A percentile compares a stretch with the other conserved stretches of the same genome.
These are phyloP conservation scores for Aspergillus sclerotioniger DNA, from an alignment of 495 filamentous ascomycete species.

Conservation along the genomic window DNA sequence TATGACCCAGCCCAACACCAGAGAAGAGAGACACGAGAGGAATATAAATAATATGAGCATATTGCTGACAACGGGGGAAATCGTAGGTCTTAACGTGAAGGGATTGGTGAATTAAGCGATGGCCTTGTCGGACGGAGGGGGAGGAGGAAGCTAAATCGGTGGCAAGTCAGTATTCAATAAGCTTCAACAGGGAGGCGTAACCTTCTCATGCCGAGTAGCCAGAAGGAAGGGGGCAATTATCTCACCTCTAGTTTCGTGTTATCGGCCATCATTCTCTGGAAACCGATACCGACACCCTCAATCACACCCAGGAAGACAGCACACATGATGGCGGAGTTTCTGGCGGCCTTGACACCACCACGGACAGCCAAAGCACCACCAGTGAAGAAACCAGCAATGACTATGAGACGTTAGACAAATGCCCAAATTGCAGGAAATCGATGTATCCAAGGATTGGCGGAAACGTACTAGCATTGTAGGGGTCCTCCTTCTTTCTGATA, in stretches of 20 bases:
- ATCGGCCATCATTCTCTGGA: constrained; percentile 94
- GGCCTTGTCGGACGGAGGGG: constrained; percentile 44
- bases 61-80: constrained; percentile 22
- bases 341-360: constrained; percentile 81
- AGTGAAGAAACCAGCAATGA: constrained; percentile 95
- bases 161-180: constrained; percentile 4
- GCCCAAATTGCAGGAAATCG: neutral
- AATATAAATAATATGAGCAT: constrained; percentile 34
- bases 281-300: constrained; percentile 95
- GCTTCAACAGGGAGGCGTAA: neutral
- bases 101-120: constrained; percentile 32
- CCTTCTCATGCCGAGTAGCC: neutral
- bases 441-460: neutral
- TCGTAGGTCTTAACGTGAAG: constrained; percentile 14
- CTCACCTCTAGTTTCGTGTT: constrained; percentile 79
- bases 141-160: constrained; percentile 39
- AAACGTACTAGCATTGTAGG: constrained; percentile 84
- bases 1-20: constrained; percentile 44
- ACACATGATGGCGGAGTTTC: constrained; percentile 94
- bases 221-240: neutral
- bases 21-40: constrained; percentile 44
- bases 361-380: constrained; percentile 87
- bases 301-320: constrained; percentile 92
- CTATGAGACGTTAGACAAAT: constrained; percentile 26
- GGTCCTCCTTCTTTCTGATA: constrained; percentile 92